Evolutionary conservation across 805 yeast species (phyloP), one percentile per base, ranked within the genome.

Genomic region (Maudiozyma saulgeensis): DNA sequence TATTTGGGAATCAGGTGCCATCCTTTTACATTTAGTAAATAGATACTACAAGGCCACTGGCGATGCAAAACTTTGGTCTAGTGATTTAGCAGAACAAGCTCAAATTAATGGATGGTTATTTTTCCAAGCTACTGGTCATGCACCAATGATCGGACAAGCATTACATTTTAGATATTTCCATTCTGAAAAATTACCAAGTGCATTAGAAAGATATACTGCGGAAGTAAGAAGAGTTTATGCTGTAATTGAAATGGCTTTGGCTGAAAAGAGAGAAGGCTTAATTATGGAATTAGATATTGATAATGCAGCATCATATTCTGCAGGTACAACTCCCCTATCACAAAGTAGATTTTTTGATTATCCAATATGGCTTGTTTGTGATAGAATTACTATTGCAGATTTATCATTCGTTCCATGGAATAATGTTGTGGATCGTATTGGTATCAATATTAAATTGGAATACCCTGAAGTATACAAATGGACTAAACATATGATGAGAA

Each of bases 131-230:
- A 84, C 95, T 4, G 97, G 98, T 6, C 97, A 89, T 64, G 96
- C 97, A 0, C 96, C 97, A n/a, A 90, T 90, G 96, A 86, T 90
- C 58, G 97, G 97, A 18, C 97, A 90, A 68, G 96, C 97, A 8
- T 75, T 91, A 57, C 97, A 91, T 70, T 91, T 90, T 71, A 77
- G 90, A 61, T 88, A 87, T 65, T 88, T 90, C 74, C 96, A 90
- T 64, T 78, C 90, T 6, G 83, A 83, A 52, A 82, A 82, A 48
- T 88, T 90, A 2, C 88, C 91, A 18, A 79, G 88, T 51, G 96
- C 97, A 0, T 87, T 90, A 19, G 96, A 87, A 58, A 73, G 96
- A 61, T 90, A 89, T 64, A 82, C 87, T 1, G 95, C 86, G 59
- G 98, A 90, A 69, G 96, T 90, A 23, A 75, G 96, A 60, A 74